These are phyloP conservation scores for Extremus antarcticus DNA, from an alignment of 495 filamentous ascomycete genomes.

Conservation along the genomic window DNA sequence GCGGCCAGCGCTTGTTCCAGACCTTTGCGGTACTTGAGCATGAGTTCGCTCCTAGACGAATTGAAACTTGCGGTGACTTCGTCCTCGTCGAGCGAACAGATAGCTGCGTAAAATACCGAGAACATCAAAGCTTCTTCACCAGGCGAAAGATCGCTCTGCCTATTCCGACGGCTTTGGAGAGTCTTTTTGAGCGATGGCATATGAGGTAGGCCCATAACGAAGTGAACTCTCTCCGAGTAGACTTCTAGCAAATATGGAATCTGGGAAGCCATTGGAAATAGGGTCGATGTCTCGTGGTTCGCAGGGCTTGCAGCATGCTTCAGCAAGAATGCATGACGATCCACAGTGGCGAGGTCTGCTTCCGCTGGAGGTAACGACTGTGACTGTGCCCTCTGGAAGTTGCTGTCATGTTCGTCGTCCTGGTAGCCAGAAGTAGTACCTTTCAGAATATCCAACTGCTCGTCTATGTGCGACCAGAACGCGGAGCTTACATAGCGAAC, in stretches of 20 bases:
- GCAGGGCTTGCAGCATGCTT: constrained; percentile 32
- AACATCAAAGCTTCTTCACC: constrained; percentile 49
- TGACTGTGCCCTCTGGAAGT: background rate
- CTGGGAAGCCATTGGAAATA: constrained; percentile 44
- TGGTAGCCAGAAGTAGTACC: background rate
- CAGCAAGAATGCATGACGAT: constrained; percentile 47
- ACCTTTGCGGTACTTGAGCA: constrained; percentile 42
- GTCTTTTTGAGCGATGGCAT: constrained; percentile 42
- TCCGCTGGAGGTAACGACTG: constrained; percentile 18
- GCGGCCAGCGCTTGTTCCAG: constrained; percentile 44
- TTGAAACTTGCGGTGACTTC: constrained; percentile 41
- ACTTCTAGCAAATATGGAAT: constrained; percentile 41
- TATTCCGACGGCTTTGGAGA: constrained; percentile 30
- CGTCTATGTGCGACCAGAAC: constrained; percentile 44
- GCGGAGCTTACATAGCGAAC: constrained; percentile 41
- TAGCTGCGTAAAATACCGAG: constrained; percentile 48
- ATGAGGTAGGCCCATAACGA: constrained; percentile 39
- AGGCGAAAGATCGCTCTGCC: constrained; percentile 30
- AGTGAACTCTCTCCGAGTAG: constrained; percentile 46
- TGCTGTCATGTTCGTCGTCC: background rate
- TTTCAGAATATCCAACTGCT: constrained; percentile 35
- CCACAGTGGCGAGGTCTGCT: constrained; percentile 33
- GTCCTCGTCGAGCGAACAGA: constrained; percentile 43
- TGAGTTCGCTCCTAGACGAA: constrained; percentile 39
- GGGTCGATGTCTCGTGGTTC: constrained; percentile 30